Evolutionary conservation across 2,329 filamentous ascomycete genomes (phyloP).

Genomic region (Fusarium sublunatum): DNA sequence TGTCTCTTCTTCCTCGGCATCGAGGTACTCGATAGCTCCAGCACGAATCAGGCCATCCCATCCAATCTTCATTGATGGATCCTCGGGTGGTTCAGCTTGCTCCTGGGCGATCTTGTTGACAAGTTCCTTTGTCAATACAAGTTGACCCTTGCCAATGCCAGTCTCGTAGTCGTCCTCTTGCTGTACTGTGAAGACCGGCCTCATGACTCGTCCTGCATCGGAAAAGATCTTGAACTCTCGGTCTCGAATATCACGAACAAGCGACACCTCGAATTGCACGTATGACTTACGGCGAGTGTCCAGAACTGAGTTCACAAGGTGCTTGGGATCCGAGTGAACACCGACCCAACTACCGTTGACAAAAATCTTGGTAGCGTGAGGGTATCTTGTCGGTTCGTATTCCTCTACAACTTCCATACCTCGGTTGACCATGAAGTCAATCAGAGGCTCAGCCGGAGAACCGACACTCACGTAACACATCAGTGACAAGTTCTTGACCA

Average conservation of each 20-base stretch:
- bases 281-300: slow-evolving; percentile 82
- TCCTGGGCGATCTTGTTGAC: slow-evolving; percentile 78
- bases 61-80: slow-evolving; percentile 74
- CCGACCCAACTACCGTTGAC: slow-evolving; percentile 99
- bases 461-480: slow-evolving; percentile 99
- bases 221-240: slow-evolving; percentile 99
- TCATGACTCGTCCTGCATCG: slow-evolving; percentile 93
- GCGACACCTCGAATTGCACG: slow-evolving; percentile 90
- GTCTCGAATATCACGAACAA: slow-evolving; percentile 96
- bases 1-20: slow-evolving; percentile 98
- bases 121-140: slow-evolving; percentile 87
- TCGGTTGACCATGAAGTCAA: slow-evolving; percentile 85
- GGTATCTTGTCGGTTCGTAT: slow-evolving; percentile 86
- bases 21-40: slow-evolving; percentile 94
- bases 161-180: slow-evolving; percentile 81
- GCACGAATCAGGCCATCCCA: slow-evolving; percentile 88
- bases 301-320: slow-evolving; percentile 82
- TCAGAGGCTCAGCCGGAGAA: slow-evolving; percentile 90
- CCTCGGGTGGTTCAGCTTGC: slow-evolving; percentile 73
- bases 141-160: slow-evolving; percentile 68
- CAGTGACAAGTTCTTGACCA: slow-evolving; percentile 96
- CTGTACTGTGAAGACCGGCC: slow-evolving; percentile 93
- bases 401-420: slow-evolving; percentile 98
- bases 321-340: slow-evolving; percentile 88
- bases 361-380: slow-evolving; percentile 96